Evolutionary conservation across 768 basidiomycete genomes (phyloP), one percentile per base, ranked within the genome.

Genomic region (Tulasnella sp.): DNA sequence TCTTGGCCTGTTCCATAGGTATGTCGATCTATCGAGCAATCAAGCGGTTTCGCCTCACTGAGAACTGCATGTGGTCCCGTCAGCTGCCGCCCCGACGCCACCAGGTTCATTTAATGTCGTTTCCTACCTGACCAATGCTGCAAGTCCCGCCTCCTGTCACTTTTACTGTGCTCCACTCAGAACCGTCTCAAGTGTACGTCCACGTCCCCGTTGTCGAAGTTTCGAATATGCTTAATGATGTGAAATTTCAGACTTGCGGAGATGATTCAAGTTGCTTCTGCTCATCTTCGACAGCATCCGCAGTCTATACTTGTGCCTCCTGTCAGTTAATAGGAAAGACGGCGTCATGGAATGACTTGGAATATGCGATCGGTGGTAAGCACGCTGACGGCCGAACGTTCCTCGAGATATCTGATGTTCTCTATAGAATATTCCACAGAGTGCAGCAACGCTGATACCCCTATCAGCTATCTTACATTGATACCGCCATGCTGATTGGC

Each of bases 291-390:
- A 22, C 18, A 28, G 64, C 34, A 9, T 69, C 64, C 34, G 64
- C 64, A 16, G 12, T 69, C 6, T 69, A 69, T 69, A 37, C 64
- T 6, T 69, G 64, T 69, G 64, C 64, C 28, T 69, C 64, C 37
- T 69, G 64, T 18, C 64, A 31, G 12, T 14, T 69, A 31, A 12
- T 69, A 5, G 64, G n/a, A 31, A 69, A 69, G 64, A 16, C 34
- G 31, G 28, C 31, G 9, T 1, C n/a, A 69, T 69, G 64, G 64
- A 31, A 16, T 6, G 64, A 69, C 64, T 69, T 69, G 64, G 64
- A 69, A 28, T 69, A 69, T 37, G 64, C 64, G 64, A 16, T 69
- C 64, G 64, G 64, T 20, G 64, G 64, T 69, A 11, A 37, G 64
- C 64, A 31, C n/a, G 14, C 64, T 6, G 14, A 37, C 34, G 16